These are phyloP conservation scores for Lycium barbarum DNA, from an alignment of 257 asterid species.

Conservation along the genomic window DNA sequence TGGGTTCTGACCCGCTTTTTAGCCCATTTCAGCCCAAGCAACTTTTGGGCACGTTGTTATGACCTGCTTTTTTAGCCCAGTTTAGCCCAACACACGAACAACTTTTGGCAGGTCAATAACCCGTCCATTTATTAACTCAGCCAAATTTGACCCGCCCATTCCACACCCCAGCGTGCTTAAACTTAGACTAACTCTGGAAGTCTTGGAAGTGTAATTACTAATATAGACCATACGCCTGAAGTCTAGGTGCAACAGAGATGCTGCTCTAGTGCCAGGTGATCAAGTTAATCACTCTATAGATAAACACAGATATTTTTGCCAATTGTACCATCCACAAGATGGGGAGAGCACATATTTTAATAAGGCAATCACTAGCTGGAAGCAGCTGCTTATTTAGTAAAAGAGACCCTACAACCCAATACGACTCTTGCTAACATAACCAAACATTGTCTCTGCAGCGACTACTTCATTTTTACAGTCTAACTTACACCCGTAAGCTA, in stretches of 20 bases:
- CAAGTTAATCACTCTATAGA: not conserved
- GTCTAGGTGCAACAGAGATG: not conserved
- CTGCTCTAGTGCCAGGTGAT: not conserved
- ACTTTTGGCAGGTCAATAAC: no score
- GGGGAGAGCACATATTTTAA: not conserved
- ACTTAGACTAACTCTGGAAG: not conserved
- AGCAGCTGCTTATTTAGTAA: not conserved
- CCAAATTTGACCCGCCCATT: no score
- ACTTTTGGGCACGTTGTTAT: no score
- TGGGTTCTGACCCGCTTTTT: no score
- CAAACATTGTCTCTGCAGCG: not conserved
- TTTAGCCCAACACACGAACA: no score
- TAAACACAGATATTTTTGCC: not conserved
- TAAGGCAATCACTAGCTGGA: not conserved
- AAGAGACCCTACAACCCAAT: not conserved
- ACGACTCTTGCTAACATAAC: not conserved
- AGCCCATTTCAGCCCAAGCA: no score
- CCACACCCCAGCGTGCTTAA: not conserved
- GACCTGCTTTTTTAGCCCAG: no score
- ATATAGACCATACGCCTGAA: not conserved
- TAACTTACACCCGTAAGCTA: not conserved
- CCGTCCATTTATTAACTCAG: no score
- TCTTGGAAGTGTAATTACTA: not conserved
- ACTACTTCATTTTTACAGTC: not conserved
- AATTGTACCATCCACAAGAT: conserved; percentile 6